A percentile compares a stretch with the other conserved stretches of the same genome.
phyloP scores from a whole-genome alignment of 2,329 filamentous ascomycete species.

The Aspergillus sp. region DNA sequence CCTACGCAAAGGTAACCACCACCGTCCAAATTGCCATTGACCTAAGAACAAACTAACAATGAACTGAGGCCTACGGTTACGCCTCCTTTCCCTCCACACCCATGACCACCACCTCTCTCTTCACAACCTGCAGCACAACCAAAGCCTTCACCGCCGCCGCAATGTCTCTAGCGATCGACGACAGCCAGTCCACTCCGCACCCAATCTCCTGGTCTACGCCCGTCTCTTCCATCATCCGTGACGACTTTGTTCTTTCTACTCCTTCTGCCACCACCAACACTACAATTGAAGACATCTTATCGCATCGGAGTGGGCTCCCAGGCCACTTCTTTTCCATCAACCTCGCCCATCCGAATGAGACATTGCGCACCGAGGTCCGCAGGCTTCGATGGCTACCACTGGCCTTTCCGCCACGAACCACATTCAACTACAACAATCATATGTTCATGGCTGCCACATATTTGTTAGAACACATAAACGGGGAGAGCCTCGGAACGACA shows the following conservation, averaged over 20 bases:
- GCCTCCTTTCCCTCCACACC: neutral
- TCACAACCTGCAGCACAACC: constrained; percentile 30
- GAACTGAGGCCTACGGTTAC: neutral
- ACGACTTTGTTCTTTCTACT: constrained; percentile 35
- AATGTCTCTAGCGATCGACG: constrained; percentile 24
- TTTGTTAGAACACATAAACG: constrained; percentile 18
- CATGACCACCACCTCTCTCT: constrained; percentile 17
- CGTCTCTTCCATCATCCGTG: constrained; percentile 38
- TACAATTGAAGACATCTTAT: constrained; percentile 39
- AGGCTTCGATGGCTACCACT: constrained; percentile 24
- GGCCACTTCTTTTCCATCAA: constrained; percentile 17
- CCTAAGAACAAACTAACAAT: neutral
- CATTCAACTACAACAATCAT: constrained; percentile 27
- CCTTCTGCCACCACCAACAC: constrained; percentile 30
- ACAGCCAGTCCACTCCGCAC: constrained; percentile 15
- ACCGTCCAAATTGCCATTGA: neutral
- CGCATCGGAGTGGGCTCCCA: constrained; percentile 36
- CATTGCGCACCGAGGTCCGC: constrained; percentile 21
- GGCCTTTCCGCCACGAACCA: constrained; percentile 21
- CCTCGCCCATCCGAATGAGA: constrained; percentile 9
- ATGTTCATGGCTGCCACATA: constrained; percentile 29
- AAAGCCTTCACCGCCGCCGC: constrained; percentile 32
- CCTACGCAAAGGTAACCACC: constrained; percentile 29
- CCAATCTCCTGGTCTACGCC: constrained; percentile 40
- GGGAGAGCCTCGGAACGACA: constrained; percentile 14